Percentiles rank a stretch among this genome's conserved stretches.
These are phyloP conservation scores for Lactifluus volemus DNA, from an alignment of 768 basidiomycete genomes.

Conservation along the genomic window DNA sequence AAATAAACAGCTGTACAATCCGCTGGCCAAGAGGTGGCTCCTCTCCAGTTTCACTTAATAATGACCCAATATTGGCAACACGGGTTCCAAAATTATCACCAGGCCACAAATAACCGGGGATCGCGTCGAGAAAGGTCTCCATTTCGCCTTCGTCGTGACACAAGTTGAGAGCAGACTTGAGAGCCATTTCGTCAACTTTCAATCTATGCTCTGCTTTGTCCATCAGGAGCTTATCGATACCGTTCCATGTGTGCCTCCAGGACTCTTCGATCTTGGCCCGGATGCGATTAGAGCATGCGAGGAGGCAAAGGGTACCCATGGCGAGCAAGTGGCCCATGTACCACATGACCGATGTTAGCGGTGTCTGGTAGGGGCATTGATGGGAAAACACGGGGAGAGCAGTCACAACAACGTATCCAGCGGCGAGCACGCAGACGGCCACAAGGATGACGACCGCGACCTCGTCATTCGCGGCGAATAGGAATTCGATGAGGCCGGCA, in stretches of 20 bases:
- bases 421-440: neutral
- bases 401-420: neutral
- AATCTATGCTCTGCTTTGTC: neutral
- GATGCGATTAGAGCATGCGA: neutral
- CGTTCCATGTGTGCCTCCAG: neutral
- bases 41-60: neutral
- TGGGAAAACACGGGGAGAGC: neutral
- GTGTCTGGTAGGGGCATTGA: neutral
- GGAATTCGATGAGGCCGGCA: neutral
- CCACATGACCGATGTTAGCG: neutral
- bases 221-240: neutral
- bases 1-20: constrained; percentile 1
- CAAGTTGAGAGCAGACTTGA: neutral
- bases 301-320: neutral
- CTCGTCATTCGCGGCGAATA: neutral
- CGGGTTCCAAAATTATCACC: neutral
- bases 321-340: neutral
- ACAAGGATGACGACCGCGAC: neutral
- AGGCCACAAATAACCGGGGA: neutral
- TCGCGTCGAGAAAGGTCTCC: neutral
- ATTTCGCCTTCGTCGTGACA: neutral
- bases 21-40: neutral
- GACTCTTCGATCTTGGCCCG: neutral
- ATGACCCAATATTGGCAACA: neutral
- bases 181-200: neutral